A percentile compares a stretch with the other conserved stretches of the same genome.
Conservation (phyloP, 1,284 basidiomycete genomes). For the Marasmius oreades region DNA sequence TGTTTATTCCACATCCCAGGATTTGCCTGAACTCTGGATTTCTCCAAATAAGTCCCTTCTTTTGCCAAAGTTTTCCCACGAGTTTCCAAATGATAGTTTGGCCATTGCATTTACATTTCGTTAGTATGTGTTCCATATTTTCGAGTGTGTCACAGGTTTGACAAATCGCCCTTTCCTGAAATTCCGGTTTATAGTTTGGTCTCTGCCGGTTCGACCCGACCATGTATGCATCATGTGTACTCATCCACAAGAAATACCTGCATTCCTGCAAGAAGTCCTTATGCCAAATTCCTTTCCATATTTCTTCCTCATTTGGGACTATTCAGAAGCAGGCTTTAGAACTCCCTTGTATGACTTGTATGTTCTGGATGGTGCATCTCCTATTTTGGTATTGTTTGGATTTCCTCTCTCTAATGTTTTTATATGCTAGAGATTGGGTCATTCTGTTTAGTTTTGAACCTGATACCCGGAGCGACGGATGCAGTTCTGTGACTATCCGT, state of each 20-base stretch:
- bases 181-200: not conserved
- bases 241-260: slow-evolving; percentile 27
- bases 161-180: slow-evolving; percentile 1
- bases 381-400: too few species aligned
- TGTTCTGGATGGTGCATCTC: too few species aligned
- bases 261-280: slow-evolving; percentile 17
- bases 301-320: not conserved
- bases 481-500: too few species aligned
- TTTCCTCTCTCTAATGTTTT: too few species aligned
- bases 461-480: too few species aligned
- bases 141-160: not conserved
- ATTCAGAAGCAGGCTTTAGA: too few species aligned
- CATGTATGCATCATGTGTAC: slow-evolving; percentile 23
- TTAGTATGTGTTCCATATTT: slow-evolving; percentile 26
- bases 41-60: too few species aligned
- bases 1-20: slow-evolving; percentile 1
- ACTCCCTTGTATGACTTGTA: too few species aligned
- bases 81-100: slow-evolving; percentile 21
- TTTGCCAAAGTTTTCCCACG: slow-evolving; percentile 18
- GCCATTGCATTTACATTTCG: slow-evolving; percentile 20
- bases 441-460: too few species aligned
- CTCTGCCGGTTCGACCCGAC: slow-evolving; percentile 18
- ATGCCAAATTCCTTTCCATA: slow-evolving; percentile 13
- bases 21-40: slow-evolving; percentile 13
- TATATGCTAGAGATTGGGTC: too few species aligned